These are phyloP conservation scores for Zychaea mexicana DNA, from an alignment of 371 early-diverging fungal species.

Conservation along the genomic window DNA sequence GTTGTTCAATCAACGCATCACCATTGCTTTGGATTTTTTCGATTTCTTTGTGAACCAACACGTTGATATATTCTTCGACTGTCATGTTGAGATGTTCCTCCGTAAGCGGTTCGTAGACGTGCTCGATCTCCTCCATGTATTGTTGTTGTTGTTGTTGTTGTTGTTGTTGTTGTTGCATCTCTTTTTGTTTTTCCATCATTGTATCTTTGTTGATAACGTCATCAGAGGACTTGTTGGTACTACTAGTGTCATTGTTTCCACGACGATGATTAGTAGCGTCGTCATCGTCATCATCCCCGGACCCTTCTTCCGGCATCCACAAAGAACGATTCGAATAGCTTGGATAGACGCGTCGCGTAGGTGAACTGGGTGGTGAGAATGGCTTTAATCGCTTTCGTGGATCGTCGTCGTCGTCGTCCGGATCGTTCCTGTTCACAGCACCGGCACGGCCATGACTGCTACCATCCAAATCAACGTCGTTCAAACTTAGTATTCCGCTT, in stretches of 20 bases:
- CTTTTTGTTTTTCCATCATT: too few species aligned
- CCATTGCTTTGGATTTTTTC: not conserved
- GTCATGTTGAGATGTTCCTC: conserved; percentile 15
- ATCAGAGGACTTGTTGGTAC: too few species aligned
- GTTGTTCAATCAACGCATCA: not conserved
- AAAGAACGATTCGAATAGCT: not conserved
- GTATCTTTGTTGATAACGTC: too few species aligned
- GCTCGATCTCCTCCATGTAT: not conserved
- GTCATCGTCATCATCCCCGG: not conserved
- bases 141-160: too few species aligned
- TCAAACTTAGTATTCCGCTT: not conserved
- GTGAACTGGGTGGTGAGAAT: not conserved
- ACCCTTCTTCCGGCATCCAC: not conserved
- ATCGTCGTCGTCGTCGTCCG: not conserved
- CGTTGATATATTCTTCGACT: conserved; percentile 11
- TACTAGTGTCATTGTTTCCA: too few species aligned
- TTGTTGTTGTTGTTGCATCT: too few species aligned
- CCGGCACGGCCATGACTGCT: too few species aligned
- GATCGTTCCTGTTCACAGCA: not conserved
- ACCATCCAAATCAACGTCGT: not conserved
- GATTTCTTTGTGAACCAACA: not conserved
- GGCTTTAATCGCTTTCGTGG: not conserved
- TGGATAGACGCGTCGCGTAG: not conserved
- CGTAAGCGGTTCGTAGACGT: not conserved
- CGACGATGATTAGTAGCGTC: too few species aligned